Base-by-base conservation (phyloP, 495 filamentous ascomycete genomes). In the Amniculicola lignicola region DNA sequence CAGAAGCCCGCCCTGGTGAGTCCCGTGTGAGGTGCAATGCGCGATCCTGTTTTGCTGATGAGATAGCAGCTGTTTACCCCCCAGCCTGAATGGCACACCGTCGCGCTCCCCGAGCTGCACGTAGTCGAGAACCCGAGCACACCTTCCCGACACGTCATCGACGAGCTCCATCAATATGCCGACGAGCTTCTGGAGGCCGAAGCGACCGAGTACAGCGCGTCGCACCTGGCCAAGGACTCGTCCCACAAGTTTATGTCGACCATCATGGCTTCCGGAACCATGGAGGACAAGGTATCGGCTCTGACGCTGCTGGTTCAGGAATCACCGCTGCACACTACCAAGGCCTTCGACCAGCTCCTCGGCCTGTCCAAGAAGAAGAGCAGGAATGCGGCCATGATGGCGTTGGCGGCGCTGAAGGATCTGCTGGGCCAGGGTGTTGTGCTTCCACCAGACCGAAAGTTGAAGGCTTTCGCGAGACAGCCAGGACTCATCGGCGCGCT, bases 281-380 rank as follows among this genome's bases (percentile, higher is more conserved):
- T 96, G 46, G 93, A 90, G 28, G 93, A 98, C 72, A 97, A 96
- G 69, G 88, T 96, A 24, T 96, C 94, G 2, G 93, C 93, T 4
- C 72, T 96, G 61, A 98, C 93, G 1, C 75, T 98, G 40, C 85
- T 90, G 21, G 85, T 95, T 12, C 93, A 98, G 72, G 93, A 97
- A 67, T 97, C 93, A 2, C 93, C 93, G 4, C 72, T 97, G 40
- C 93, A 98, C 64, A 96, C 89, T 42, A 85, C 80, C 45, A 94
- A 92, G 60, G 84, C 89, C 9, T 80, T 97, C 48, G 90, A 96
- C 59, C 89, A 77, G 50, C 76, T 98, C 36, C 76, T 96, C 37
- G 75, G 70, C 0, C 75, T 98, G 36, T 89, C 89, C 16, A 82
- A 81, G 61, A 98, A 98, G 70, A 87, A 87, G 61, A 96, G 88